Evolutionary conservation across 2,329 filamentous ascomycete species (phyloP), one percentile per base, ranked within the genome.

Genomic region (Hypoxylon sp.): DNA sequence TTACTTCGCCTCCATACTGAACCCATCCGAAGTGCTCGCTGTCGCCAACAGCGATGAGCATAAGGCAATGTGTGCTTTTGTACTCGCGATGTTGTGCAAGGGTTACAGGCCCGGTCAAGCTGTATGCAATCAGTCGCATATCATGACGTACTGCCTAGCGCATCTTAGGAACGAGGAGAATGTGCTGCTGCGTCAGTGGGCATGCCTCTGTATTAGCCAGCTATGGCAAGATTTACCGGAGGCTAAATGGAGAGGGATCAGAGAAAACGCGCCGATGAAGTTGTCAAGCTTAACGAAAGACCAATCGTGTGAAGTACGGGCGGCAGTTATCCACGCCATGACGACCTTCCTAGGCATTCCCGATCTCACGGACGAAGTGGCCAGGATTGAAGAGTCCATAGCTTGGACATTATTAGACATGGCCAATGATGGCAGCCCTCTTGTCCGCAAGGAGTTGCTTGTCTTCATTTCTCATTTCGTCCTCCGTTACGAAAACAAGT

Each of bases 21-120:
- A 94, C 74, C 93, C 94, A 1, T 87, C 88, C 8, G 93, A 94
- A 69, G 88, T 88, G 1, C 90, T 98, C 52, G 93, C 94, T 0
- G 91, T 97, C 21, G 89, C 91, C 32, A 96, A 97, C 75, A 90
- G 90, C 58, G 93, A 94, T 71, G 96, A 98, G 80, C 96, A 99
- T 82, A 93, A 96, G 75, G 96, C 96, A 45, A 99, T 99, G 96
- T 98, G 96, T 77, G 94, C 96, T 1, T 99, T 99, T 76, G 97
- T 99, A 67, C 88, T 98, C 43, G 92, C 95, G 25, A 97, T 97
- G 87, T 93, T 99, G 68, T 99, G 96, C 87, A 97, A 96, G 76
- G 92, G 92, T 69, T 97, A 97, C 79, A 91, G 91, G 69, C 93
- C 96, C 68, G 96, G 95, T 1, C 94, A 97, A 78, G 91, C 91